Base-by-base conservation (phyloP, 148 eudicot species). In the Beta vulgaris region DNA sequence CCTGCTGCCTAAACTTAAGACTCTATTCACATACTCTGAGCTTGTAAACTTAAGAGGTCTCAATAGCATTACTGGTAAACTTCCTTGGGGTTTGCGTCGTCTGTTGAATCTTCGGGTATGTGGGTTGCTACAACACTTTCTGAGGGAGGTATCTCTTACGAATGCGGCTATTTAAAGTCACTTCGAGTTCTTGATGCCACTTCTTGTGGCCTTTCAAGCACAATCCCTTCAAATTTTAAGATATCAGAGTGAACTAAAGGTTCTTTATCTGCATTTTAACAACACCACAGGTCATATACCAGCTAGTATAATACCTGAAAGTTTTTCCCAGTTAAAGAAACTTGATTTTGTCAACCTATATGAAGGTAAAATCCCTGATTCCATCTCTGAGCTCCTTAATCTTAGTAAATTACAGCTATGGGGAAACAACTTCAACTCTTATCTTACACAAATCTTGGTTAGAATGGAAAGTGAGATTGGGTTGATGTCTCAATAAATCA, bases 391-490 rank as follows among this genome's bases (percentile, higher is more conserved):
- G n/a, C 78, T 84, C 2, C 87, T 91, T 5, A 73, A 78, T 29
- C 87, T 91, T 29, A 82, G 76, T 7, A 78, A 49, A 15, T 57
- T 91, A 32, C 85, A 72, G 0, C 10, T 87, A 18, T 88, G 92
- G 92, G 73, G 60, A 1, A 91, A 91, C 77, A 88, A 87, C 60
- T 87, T 91, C 73, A 69, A 85, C 0, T 7, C 82, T 2, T 69
- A 73, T 1, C 76, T 91, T 25, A 92, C 96, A 69, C 61, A 29
- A 74, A 77, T 80, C 88, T 91, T 15, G 92, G 96, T 3, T 23
- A 81, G 11, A 84, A 73, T 69, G 89, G 89, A 6, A 74, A 79
- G 68, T 60, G 88, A 18, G 19, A 18, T 37, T 8, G 21, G 14
- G 55, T 91, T 0, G 96, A 91, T 57, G 87, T 91, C 11, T 12